A percentile compares a stretch with the other conserved stretches of the same genome.
Evolutionary conservation across 257 asterid genomes (phyloP).

Genomic region (Gentiana dahurica): DNA sequence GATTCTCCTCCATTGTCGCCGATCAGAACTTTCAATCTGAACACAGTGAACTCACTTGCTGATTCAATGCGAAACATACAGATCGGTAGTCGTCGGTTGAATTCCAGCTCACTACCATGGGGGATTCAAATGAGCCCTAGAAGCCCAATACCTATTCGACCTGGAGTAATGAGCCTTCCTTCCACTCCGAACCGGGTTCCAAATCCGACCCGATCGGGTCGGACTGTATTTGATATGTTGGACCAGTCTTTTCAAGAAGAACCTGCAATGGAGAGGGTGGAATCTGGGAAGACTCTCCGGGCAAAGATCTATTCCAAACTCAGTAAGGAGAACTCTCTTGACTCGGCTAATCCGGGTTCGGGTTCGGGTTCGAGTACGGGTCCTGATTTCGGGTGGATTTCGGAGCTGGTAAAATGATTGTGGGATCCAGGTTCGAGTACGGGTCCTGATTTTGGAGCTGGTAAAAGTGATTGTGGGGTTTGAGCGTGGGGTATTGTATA

Average conservation of each 20-base stretch:
- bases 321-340: constrained; percentile 68
- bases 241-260: constrained; percentile 42
- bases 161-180: constrained; percentile 52
- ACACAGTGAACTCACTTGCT: constrained; percentile 11
- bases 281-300: constrained; percentile 63
- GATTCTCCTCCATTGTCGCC: constrained; percentile 64
- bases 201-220: constrained; percentile 23
- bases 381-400: constrained; percentile 56
- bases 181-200: constrained; percentile 35
- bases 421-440: no score
- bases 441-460: no score
- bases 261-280: constrained; percentile 75
- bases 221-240: constrained; percentile 34
- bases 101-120: constrained; percentile 48
- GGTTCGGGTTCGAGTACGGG: constrained; percentile 19
- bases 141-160: constrained; percentile 31
- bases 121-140: constrained; percentile 38
- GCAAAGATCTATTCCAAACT: constrained; percentile 64
- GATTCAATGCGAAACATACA: constrained; percentile 58
- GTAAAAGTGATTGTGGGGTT: no score
- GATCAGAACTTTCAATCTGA: constrained; percentile 13
- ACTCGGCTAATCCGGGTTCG: constrained; percentile 28
- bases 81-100: constrained; percentile 33
- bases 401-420: constrained; percentile 40
- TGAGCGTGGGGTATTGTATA: no score